Evolutionary conservation across 2,329 filamentous ascomycete species (phyloP).

Genomic region (Fusarium vanettenii): DNA sequence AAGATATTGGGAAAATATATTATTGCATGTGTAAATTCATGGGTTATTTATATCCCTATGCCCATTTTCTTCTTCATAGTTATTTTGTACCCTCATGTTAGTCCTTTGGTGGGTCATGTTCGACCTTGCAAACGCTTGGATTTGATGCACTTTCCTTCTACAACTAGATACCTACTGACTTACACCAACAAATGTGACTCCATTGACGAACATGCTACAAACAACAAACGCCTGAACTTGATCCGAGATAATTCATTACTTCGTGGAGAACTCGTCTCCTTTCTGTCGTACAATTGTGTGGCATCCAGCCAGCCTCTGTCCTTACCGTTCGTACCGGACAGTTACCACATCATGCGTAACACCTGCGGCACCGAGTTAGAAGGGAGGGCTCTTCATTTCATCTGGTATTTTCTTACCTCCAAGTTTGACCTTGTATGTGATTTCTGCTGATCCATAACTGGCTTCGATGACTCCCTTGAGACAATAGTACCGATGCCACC

Average conservation of each 20-base stretch:
- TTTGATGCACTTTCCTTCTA: neutral
- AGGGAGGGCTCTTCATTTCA: neutral
- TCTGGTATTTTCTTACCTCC: slow-evolving; percentile 44
- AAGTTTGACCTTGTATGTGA: slow-evolving; percentile 52
- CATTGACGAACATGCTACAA: neutral
- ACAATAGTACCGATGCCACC: slow-evolving; percentile 52
- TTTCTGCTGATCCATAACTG: slow-evolving; percentile 52
- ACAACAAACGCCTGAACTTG: neutral
- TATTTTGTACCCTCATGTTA: neutral
- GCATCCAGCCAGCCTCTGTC: neutral
- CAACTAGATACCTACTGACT: neutral
- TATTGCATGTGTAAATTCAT: neutral
- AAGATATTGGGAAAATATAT: neutral
- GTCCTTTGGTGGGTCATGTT: neutral
- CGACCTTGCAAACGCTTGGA: neutral
- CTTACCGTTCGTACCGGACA: slow-evolving; percentile 47
- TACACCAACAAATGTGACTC: neutral
- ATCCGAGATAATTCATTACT: neutral
- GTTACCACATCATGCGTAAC: slow-evolving; percentile 52
- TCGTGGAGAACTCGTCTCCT: neutral
- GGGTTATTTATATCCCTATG: neutral
- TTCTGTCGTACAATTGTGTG: slow-evolving; percentile 5
- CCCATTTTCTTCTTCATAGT: neutral
- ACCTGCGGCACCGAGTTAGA: slow-evolving; percentile 42
- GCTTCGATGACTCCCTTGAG: slow-evolving; percentile 52